Percentiles rank a stretch among this genome's conserved stretches.
Conservation (phyloP, 2,329 filamentous ascomycete species). For the Aspergillus fructus region DNA sequence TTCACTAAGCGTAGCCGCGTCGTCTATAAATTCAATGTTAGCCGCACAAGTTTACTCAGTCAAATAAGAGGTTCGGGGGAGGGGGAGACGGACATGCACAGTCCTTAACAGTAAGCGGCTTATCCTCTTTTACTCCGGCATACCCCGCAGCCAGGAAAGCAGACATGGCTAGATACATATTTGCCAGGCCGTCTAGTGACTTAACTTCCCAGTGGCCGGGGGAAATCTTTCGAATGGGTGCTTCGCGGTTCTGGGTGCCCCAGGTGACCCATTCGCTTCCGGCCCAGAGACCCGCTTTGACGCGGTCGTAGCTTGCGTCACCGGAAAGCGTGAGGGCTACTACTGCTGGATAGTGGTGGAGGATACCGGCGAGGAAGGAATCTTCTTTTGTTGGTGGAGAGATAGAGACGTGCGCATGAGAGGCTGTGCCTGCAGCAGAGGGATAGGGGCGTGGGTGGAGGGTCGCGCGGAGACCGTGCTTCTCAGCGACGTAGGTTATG, state of each 20-base stretch:
- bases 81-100: conserved; percentile 29
- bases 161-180: conserved; percentile 69
- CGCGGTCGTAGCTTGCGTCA: conserved; percentile 66
- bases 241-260: conserved; percentile 79
- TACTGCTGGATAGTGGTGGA: conserved; percentile 66
- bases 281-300: conserved; percentile 69
- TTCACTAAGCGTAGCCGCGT: conserved; percentile 33
- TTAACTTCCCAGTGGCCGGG: conserved; percentile 75
- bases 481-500: conserved; percentile 63
- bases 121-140: conserved; percentile 48
- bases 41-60: not conserved
- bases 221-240: conserved; percentile 67
- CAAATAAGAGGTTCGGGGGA: too few species aligned
- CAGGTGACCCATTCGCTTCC: conserved; percentile 77
- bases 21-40: conserved; percentile 21
- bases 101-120: conserved; percentile 30
- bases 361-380: conserved; percentile 69
- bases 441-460: conserved; percentile 68
- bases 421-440: conserved; percentile 60
- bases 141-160: conserved; percentile 62
- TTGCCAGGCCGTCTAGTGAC: conserved; percentile 74
- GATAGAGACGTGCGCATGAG: conserved; percentile 65
- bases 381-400: conserved; percentile 52
- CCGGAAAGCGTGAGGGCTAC: conserved; percentile 68
- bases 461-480: conserved; percentile 65